Percentiles rank a stretch among this genome's conserved stretches.
Conservation (phyloP, 805 yeast genomes). For the Starmerella riodocensis region DNA sequence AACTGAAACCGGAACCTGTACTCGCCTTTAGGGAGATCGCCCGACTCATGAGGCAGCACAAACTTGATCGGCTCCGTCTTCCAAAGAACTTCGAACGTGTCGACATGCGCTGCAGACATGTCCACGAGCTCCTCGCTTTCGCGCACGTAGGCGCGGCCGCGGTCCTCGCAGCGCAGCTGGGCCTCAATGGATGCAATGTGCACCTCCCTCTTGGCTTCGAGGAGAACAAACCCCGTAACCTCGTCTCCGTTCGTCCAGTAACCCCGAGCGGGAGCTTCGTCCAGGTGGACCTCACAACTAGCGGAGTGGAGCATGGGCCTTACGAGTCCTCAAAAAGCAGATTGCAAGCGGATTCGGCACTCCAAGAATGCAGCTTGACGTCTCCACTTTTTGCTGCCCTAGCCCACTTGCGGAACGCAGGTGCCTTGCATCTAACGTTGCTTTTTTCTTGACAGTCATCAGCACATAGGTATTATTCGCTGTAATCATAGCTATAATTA, state of each 20-base stretch:
- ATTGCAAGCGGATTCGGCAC: too few relatives aligned
- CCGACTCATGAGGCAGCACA: neutral
- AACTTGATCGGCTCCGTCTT: neutral
- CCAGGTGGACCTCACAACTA: slow-evolving; percentile 1
- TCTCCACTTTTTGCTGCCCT: too few relatives aligned
- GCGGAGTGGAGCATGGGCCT: slow-evolving; percentile 8
- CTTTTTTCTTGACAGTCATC: too few relatives aligned
- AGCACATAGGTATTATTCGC: too few relatives aligned
- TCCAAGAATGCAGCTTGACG: too few relatives aligned
- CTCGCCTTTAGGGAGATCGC: slow-evolving; percentile 5
- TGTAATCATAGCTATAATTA: too few relatives aligned
- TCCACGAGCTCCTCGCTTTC: slow-evolving; percentile 8
- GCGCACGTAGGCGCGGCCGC: slow-evolving; percentile 4
- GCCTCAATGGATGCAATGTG: slow-evolving; percentile 8
- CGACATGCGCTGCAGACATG: slow-evolving; percentile 4
- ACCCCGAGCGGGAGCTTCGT: slow-evolving; percentile 1
- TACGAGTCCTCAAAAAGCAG: too few relatives aligned
- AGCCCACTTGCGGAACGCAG: too few relatives aligned
- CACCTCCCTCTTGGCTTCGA: slow-evolving; percentile 10
- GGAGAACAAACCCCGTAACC: slow-evolving; percentile 4
- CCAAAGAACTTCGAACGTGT: slow-evolving; percentile 4
- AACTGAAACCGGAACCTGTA: slow-evolving; percentile 9
- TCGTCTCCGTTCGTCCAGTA: slow-evolving; percentile 10
- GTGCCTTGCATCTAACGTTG: too few relatives aligned
- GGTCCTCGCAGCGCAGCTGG: slow-evolving; percentile 11